Conservation (phyloP, 192 early-diverging fungal genomes). For the Mortierella alpina region DNA sequence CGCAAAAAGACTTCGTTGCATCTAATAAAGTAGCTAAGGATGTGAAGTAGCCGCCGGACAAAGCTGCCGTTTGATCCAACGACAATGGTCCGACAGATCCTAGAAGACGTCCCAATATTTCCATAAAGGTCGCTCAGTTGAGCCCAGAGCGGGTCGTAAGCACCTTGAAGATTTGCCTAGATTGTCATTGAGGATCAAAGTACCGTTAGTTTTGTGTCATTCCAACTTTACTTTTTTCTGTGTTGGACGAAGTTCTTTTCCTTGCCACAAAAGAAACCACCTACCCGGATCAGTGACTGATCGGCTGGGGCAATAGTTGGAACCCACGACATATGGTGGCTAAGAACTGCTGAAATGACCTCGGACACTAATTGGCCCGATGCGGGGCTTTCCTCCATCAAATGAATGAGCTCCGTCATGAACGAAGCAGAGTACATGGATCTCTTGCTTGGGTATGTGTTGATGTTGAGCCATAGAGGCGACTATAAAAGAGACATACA, state of each 20-base stretch:
- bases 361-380: slow-evolving; percentile 58
- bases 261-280: neutral
- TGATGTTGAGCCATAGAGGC: slow-evolving; percentile 51
- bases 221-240: neutral
- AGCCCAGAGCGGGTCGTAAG: slow-evolving; percentile 69
- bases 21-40: slow-evolving; percentile 69
- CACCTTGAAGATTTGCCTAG: slow-evolving; percentile 45
- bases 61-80: slow-evolving; percentile 57
- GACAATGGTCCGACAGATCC: slow-evolving; percentile 65
- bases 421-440: slow-evolving; percentile 31
- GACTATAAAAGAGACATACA: slow-evolving; percentile 25
- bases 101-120: slow-evolving; percentile 58
- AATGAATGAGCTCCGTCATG: slow-evolving; percentile 34
- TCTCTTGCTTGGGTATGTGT: slow-evolving; percentile 46
- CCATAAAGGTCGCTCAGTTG: slow-evolving; percentile 69
- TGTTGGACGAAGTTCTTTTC: too few relatives aligned
- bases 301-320: slow-evolving; percentile 63
- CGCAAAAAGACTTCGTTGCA: slow-evolving; percentile 69
- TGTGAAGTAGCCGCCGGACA: slow-evolving; percentile 60
- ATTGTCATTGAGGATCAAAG: neutral
- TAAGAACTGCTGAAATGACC: slow-evolving; percentile 61
- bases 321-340: slow-evolving; percentile 67
- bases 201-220: neutral
- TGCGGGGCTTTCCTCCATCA: slow-evolving; percentile 42
- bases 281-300: slow-evolving; percentile 50